These are phyloP conservation scores for Syzygium jambos DNA, from an alignment of 345 rosid genomes.

Conservation along the genomic window DNA sequence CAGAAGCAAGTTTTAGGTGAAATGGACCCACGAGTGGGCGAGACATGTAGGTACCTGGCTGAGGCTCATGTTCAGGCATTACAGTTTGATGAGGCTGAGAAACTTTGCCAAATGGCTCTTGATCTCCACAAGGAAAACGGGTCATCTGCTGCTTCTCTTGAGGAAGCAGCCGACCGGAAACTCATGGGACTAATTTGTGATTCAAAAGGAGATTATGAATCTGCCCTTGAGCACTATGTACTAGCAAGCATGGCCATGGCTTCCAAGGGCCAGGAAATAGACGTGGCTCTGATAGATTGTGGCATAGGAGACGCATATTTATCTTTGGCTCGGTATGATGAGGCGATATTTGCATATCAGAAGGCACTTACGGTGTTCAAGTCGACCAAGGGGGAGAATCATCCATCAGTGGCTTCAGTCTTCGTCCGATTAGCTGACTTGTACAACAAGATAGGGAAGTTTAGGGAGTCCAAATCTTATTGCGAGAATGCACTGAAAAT, in stretches of 20 bases:
- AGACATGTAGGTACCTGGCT: conserved; percentile 75
- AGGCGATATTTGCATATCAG: conserved; percentile 80
- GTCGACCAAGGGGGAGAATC: conserved; percentile 70
- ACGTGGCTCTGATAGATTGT: conserved; percentile 74
- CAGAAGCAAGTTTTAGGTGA: conserved; percentile 88
- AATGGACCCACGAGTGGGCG: conserved; percentile 61
- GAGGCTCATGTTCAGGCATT: conserved; percentile 89
- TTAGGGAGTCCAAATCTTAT: conserved; percentile 71
- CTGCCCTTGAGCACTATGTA: conserved; percentile 86
- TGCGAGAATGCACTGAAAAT: conserved; percentile 77
- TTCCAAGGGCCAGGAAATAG: conserved; percentile 47
- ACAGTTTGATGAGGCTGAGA: conserved; percentile 78
- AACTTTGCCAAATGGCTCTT: conserved; percentile 70
- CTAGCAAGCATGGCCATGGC: conserved; percentile 89
- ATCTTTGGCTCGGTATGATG: conserved; percentile 77
- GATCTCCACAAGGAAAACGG: conserved; percentile 65
- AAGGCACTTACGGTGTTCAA: conserved; percentile 75
- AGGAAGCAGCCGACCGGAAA: conserved; percentile 85
- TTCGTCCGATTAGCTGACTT: conserved; percentile 82
- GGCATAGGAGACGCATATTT: conserved; percentile 90
- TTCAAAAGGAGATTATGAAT: conserved; percentile 63
- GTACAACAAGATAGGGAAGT: conserved; percentile 70
- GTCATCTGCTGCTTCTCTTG: conserved; percentile 39
- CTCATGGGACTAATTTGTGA: conserved; percentile 87
- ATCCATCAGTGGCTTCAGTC: conserved; percentile 77